Base-by-base conservation (phyloP, 2,329 filamentous ascomycete genomes). In the Aspergillus sp. region DNA sequence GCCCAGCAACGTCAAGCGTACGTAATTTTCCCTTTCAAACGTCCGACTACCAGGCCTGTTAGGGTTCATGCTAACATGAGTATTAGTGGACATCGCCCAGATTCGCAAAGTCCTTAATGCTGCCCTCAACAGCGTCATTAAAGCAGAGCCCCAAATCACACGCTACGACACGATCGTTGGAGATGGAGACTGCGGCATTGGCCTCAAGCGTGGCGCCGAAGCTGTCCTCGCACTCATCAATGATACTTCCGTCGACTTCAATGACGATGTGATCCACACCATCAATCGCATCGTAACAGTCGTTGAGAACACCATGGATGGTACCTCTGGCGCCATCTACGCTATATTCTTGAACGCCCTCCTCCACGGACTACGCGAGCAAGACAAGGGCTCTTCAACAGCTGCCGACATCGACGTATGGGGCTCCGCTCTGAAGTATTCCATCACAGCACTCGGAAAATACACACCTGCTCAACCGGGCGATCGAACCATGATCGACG, bases 341-440 rank as follows among this genome's bases (percentile, higher is more conserved):
- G 89, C 91, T 68, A 96, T 97, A 72, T 96, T 96, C 81, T 81
- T 96, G 59, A 96, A 96, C 71, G 87, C 91, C 0, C 85, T 96
- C 5, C 86, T 90, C 20, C 85, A 89, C 62, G 86, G 83, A n/a
- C 73, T 88, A 17, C 79, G 82, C 48, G 74, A 78, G n/a, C 83
- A 86, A 64, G 78, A 81, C 57, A 72, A 76, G 1, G 66, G 67
- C 22, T 74, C 76, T 1, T 68, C 78, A 15, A 71, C 77, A 12
- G 72, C 78, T 26, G 78, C 82, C 34, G 82, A 78, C 0, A 68
- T 77, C 2, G 71, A 80, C 42, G 75, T 81, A 30, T 89, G 86
- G 86, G 82, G 87, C 3, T 78, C 82, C 32, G 93, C 92, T 1
- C 80, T 97, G 13, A 80, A 86, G 61, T 82, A 86, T 64, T 90